Conservation (phyloP, 306 rosid species). For the Castanea crenata region DNA sequence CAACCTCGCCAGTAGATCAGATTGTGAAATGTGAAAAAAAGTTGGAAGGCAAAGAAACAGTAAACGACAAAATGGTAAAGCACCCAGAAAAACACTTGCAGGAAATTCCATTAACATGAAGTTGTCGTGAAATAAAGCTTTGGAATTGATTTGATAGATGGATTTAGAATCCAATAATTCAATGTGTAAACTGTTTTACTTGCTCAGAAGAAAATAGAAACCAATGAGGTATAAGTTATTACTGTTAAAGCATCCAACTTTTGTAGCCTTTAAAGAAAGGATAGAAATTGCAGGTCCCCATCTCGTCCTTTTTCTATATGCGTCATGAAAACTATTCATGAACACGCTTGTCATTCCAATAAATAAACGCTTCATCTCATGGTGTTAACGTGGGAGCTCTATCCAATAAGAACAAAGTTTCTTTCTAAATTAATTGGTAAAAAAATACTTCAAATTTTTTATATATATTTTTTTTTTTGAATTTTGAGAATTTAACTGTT, state of each 20-base stretch:
- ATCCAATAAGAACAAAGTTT: no score
- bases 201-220: no score
- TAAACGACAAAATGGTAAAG: background rate
- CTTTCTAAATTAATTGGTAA: no score
- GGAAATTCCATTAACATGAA: background rate
- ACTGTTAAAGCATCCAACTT: background rate
- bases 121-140: background rate
- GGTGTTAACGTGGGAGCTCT: no score
- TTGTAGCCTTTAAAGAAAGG: background rate
- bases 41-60: background rate
- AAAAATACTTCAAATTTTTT: no score
- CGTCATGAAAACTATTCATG: background rate
- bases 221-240: no score
- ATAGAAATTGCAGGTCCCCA: no score
- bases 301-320: background rate
- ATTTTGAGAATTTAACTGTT: no score
- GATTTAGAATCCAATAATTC: background rate
- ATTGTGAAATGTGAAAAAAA: background rate
- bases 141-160: background rate
- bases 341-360: background rate
- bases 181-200: background rate
- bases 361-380: no score
- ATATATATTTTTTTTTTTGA: no score
- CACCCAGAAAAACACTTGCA: background rate
- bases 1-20: no score